Base-by-base conservation (phyloP, 495 filamentous ascomycete species). In the Penicillium longicatenatum region DNA sequence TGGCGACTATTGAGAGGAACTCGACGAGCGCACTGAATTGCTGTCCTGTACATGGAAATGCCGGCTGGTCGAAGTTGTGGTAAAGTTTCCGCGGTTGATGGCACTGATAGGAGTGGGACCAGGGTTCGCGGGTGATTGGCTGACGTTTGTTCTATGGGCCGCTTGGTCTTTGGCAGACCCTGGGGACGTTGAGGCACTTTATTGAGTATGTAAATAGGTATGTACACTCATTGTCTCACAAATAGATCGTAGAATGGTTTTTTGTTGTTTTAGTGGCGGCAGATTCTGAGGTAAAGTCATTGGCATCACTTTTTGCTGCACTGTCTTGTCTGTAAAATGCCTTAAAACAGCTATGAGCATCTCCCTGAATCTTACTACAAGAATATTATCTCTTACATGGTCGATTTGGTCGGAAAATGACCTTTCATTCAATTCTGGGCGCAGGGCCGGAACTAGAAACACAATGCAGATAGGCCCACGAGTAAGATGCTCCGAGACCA, bases 111-210 rank as follows among this genome's bases (percentile, higher is more conserved):
- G 43, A 60, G 54, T 48, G 59, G 60, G 51, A 52, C 42, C 37
- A 14, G 49, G 43, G 45, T n/a, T 29, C 37, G 54, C 26, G 31
- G 44, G 50, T 68, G 62, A 68, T 68, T 68, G 59, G 65, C 42
- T 65, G 16, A 31, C 59, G 17, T 49, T 51, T 11, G 54, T 59
- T 65, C 52, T 58, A 39, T 39, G 37, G 37, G 16, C 37, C 37
- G 37, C 37, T 39, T n/a, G 37, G 37, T n/a, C 37, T n/a, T 39
- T 2, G 37, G 37, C 5, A 17, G 37, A n/a, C 6, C 5, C 16
- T 16, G 16, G 7, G 4, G 37, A 35, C 1, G 10, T 10, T 10
- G 10, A 11, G 31, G 31, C 10, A 14, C 12, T 35, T 0, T 35
- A 35, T 14, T 7, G 29, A 31, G 11, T 2, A 2, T 33, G 10